A percentile compares a stretch with the other conserved stretches of the same genome.
phyloP scores from a whole-genome alignment of 441 rosid genomes.

The Brassica balearica region DNA sequence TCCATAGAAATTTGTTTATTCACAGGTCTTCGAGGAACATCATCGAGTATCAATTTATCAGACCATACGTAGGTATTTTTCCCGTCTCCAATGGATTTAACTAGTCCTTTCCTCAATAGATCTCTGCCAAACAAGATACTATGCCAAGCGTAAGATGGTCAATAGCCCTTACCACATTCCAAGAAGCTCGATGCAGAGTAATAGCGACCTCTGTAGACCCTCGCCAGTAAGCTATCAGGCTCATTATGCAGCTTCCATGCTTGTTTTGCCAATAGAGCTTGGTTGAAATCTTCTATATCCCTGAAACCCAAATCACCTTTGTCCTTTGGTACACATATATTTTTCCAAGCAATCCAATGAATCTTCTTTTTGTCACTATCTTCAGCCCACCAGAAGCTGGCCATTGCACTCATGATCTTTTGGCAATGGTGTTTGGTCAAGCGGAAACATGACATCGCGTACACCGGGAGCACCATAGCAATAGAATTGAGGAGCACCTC shows the following conservation, averaged over 20 bases:
- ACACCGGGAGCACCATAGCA: neutral
- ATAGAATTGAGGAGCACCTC: neutral
- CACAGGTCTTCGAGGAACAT: too few species aligned
- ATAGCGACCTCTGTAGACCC: neutral
- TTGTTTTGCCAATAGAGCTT: neutral
- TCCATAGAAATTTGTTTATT: too few species aligned
- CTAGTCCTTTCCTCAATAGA: too few species aligned
- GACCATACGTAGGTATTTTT: too few species aligned
- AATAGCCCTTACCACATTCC: too few species aligned
- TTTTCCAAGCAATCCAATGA: neutral
- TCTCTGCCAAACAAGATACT: too few species aligned
- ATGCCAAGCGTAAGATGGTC: too few species aligned
- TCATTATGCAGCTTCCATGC: neutral
- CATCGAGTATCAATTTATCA: too few species aligned
- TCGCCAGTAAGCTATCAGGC: neutral
- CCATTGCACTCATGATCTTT: neutral
- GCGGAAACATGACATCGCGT: neutral
- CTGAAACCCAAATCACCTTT: neutral
- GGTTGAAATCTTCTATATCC: neutral
- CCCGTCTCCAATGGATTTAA: too few species aligned
- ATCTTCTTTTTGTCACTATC: neutral
- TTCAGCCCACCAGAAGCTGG: neutral
- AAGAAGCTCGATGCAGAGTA: too few species aligned
- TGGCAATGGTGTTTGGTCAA: neutral
- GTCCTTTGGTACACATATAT: neutral